These are phyloP conservation scores for Castanea mollissima DNA, from an alignment of 306 rosid genomes.

Conservation along the genomic window DNA sequence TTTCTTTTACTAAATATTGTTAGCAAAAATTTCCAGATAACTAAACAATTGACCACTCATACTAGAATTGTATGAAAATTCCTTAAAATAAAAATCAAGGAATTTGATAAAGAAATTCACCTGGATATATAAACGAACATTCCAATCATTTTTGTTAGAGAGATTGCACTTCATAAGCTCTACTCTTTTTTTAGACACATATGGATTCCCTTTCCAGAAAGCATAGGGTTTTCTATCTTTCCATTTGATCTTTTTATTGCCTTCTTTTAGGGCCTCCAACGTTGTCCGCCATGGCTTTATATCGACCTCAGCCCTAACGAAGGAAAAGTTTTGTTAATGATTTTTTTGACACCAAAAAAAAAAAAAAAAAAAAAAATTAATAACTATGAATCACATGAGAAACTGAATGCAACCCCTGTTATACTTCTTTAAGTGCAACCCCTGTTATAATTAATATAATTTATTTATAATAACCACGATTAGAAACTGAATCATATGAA, in stretches of 20 bases:
- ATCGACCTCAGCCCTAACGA: conserved; percentile 38
- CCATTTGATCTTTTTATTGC: conserved; percentile 38
- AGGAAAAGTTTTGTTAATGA: background rate
- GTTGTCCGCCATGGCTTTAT: conserved; percentile 44
- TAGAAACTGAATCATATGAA: too few relatives aligned
- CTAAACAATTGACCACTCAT: too few relatives aligned
- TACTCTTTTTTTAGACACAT: conserved; percentile 3
- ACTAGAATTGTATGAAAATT: too few relatives aligned
- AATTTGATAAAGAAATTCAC: conserved; percentile 11
- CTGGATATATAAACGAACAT: conserved; percentile 35
- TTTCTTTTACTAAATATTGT: too few relatives aligned
- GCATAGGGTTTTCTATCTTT: conserved; percentile 46
- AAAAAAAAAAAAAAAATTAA: background rate
- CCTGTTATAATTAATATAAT: too few relatives aligned
- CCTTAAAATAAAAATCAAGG: background rate
- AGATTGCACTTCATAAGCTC: conserved; percentile 34
- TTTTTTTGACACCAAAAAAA: too few relatives aligned
- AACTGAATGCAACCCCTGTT: too few relatives aligned
- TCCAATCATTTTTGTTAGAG: conserved; percentile 33
- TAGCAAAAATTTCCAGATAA: too few relatives aligned
- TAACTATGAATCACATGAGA: background rate
- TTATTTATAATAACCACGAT: too few relatives aligned
- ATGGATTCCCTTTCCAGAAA: conserved; percentile 52
- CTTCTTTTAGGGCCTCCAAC: conserved; percentile 25
- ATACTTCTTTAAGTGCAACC: too few relatives aligned